phyloP scores from a whole-genome alignment of 495 filamentous ascomycete genomes.

The Aspergillus haitiensis region DNA sequence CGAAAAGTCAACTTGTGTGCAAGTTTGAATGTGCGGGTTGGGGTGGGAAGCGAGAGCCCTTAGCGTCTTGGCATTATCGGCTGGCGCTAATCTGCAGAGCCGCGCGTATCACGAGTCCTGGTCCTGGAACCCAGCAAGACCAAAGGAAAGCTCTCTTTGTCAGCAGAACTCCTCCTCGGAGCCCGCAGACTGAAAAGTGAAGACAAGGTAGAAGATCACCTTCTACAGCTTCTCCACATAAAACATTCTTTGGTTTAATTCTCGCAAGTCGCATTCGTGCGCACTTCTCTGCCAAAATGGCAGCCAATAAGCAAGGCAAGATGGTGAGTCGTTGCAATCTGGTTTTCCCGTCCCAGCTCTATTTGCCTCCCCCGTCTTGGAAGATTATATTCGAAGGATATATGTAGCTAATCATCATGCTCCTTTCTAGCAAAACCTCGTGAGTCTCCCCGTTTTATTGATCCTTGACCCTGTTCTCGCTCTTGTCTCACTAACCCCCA shows the following conservation, averaged over 20 bases:
- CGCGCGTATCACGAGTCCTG: conserved; percentile 23
- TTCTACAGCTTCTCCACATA: conserved; percentile 25
- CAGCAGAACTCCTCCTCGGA: conserved; percentile 21
- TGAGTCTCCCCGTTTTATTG: conserved; percentile 53
- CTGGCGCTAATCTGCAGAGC: conserved; percentile 28
- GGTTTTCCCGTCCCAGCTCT: conserved; percentile 29
- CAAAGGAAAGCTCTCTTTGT: conserved; percentile 14
- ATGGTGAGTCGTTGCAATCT: conserved; percentile 72
- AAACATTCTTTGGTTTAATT: conserved; percentile 55
- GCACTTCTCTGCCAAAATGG: conserved; percentile 64
- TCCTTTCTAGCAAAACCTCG: conserved; percentile 82
- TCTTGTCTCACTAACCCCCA: conserved; percentile 29
- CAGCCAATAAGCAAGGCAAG: conserved; percentile 92
- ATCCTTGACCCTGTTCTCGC: not conserved
- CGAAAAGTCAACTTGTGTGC: conserved; percentile 36
- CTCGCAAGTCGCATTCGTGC: conserved; percentile 67
- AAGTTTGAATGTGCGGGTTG: conserved; percentile 48
- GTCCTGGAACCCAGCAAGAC: conserved; percentile 7
- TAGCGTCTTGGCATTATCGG: conserved; percentile 36
- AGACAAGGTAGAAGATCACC: conserved; percentile 27
- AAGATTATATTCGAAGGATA: not conserved
- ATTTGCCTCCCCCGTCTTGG: not conserved
- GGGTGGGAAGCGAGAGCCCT: conserved; percentile 47
- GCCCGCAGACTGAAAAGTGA: conserved; percentile 24
- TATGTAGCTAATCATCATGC: conserved; percentile 61